Percentiles rank a stretch among this genome's conserved stretches.
Evolutionary conservation across 2,329 filamentous ascomycete genomes (phyloP).

Genomic region (Sporothrix euskadiensis): DNA sequence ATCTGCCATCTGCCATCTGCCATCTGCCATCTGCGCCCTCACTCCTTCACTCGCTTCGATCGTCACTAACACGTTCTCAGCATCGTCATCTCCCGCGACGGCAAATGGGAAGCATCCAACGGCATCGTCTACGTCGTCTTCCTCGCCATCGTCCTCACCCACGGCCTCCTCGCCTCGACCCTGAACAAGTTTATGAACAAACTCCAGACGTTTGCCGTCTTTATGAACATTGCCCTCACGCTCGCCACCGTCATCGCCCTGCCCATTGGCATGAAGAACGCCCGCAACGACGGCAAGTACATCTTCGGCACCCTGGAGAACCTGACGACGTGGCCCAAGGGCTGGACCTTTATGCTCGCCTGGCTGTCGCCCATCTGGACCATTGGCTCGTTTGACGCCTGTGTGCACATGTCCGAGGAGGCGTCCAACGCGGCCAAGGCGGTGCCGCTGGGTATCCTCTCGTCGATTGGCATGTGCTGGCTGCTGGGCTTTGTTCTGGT

Average conservation of each 20-base stretch:
- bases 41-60: not conserved
- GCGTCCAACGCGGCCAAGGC: conserved; percentile 58
- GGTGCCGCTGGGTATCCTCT: conserved; percentile 57
- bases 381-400: conserved; percentile 58
- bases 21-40: too few relatives aligned
- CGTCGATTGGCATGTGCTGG: conserved; percentile 55
- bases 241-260: conserved; percentile 57
- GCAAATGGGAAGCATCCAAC: conserved; percentile 56
- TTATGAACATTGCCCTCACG: conserved; percentile 58
- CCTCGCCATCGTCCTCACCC: conserved; percentile 53
- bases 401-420: conserved; percentile 57
- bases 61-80: conserved; percentile 28
- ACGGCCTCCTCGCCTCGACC: conserved; percentile 55
- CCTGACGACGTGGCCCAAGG: conserved; percentile 57
- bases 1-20: too few relatives aligned
- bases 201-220: conserved; percentile 58
- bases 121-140: conserved; percentile 60
- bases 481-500: conserved; percentile 58
- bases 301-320: conserved; percentile 61
- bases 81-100: conserved; percentile 58
- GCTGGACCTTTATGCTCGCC: conserved; percentile 60
- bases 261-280: conserved; percentile 49
- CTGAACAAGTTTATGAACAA: conserved; percentile 59
- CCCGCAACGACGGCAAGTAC: conserved; percentile 48
- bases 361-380: conserved; percentile 66